phyloP scores from a whole-genome alignment of 768 basidiomycete species.

The Cystobasidium onofrii region DNA sequence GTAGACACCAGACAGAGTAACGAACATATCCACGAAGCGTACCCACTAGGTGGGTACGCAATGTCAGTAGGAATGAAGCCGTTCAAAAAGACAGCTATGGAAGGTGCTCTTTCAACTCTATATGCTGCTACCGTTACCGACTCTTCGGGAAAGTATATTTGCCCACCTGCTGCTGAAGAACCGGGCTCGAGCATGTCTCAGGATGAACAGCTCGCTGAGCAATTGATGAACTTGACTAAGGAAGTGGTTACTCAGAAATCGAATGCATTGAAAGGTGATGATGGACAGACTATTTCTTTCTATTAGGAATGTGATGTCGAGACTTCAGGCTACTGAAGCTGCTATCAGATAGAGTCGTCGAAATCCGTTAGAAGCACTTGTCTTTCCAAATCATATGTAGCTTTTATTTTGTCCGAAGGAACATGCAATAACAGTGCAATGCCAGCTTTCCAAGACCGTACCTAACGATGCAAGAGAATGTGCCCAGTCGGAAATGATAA shows the following conservation, averaged over 20 bases:
- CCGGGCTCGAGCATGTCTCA: slow-evolving; percentile 28
- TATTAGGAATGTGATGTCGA: not conserved
- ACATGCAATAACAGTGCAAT: no score
- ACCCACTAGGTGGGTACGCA: slow-evolving; percentile 28
- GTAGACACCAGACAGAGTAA: slow-evolving; percentile 19
- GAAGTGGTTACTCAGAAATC: slow-evolving; percentile 20
- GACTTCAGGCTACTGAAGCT: not conserved
- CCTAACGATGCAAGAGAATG: no score
- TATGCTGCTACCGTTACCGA: slow-evolving; percentile 26
- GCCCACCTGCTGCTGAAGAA: slow-evolving; percentile 28
- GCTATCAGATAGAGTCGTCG: not conserved
- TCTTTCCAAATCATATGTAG: no score
- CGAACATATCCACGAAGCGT: slow-evolving; percentile 31
- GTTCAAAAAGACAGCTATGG: slow-evolving; percentile 30
- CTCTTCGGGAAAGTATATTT: slow-evolving; percentile 11
- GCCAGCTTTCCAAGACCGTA: no score
- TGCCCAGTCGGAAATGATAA: no score
- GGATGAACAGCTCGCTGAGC: slow-evolving; percentile 20
- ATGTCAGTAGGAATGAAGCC: slow-evolving; percentile 26
- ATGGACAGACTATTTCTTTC: not conserved
- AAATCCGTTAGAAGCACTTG: no score
- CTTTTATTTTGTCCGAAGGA: no score
- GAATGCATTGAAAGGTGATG: not conserved
- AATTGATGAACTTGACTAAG: slow-evolving; percentile 32
- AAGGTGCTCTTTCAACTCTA: slow-evolving; percentile 22